Base-by-base conservation (phyloP, 441 rosid genomes). In the Croton laevigatus region DNA sequence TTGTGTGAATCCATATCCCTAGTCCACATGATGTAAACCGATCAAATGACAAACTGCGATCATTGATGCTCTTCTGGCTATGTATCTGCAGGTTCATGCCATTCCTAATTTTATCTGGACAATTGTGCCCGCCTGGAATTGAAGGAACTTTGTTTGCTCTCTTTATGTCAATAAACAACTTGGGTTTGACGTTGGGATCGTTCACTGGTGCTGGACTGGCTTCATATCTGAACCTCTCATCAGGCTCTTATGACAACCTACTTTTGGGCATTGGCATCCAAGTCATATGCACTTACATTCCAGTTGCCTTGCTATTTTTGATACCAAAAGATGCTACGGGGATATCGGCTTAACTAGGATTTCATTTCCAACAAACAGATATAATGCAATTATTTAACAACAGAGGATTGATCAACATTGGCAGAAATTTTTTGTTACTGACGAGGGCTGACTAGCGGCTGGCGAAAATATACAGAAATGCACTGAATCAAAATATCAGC, bases 61-160 rank as follows among this genome's bases (percentile, higher is more conserved):
- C 5, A 51, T 19, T 22, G 6, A 23, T 58, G 13, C 55, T 53
- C n/a, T 59, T 58, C 54, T 40, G 9, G 45, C 66, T 62, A 27
- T 27, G 2, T 65, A 34, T 51, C 19, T 75, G 71, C 75, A 75
- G 79, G 72, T 75, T 75, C 68, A 71, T 94, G 99, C 97, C 98
- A 20, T 94, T 94, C 86, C 83, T 94, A 74, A 89, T 94, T 73
- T 79, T 92, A 79, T 94, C 99, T 16, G 98, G 97, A 57, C 96
- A 91, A 81, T 75, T 86, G 44, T 92, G 98, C 77, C 99, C 99
- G 2, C 98, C 98, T 1, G 98, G 99, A 71, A 90, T 92, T 0
- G 97, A 94, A 80, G 98, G 99, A 77, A 92, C 97, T 40, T 87
- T 94, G 1, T 94, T 94, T 59, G 97, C 99, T 3, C 90, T 92